Evolutionary conservation across 1,284 basidiomycete species (phyloP).

Genomic region (Ustilago loliicola): DNA sequence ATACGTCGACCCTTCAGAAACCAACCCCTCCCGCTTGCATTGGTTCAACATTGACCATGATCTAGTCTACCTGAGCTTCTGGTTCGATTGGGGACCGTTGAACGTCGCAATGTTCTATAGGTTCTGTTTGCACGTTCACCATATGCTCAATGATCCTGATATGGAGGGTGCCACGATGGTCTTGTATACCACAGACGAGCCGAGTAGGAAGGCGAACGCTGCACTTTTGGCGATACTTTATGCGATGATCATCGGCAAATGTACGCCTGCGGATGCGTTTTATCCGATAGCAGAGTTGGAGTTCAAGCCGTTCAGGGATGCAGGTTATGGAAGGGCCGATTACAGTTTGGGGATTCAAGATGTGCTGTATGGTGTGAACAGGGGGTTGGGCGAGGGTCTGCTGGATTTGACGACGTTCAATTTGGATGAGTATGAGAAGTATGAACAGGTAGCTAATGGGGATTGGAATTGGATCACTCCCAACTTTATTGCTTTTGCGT

Average conservation of each 20-base stretch:
- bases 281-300: slow-evolving; percentile 79
- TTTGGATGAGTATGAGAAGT: slow-evolving; percentile 87
- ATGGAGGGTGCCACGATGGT: slow-evolving; percentile 80
- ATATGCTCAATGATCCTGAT: slow-evolving; percentile 56
- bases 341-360: slow-evolving; percentile 89
- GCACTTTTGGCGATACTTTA: slow-evolving; percentile 92
- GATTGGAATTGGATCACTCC: slow-evolving; percentile 93
- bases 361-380: slow-evolving; percentile 94
- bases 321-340: slow-evolving; percentile 90
- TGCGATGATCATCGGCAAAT: slow-evolving; percentile 87
- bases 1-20: slow-evolving; percentile 32
- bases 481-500: slow-evolving; percentile 85
- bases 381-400: slow-evolving; percentile 88
- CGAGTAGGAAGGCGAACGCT: slow-evolving; percentile 90
- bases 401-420: slow-evolving; percentile 91
- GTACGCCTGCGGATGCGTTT: slow-evolving; percentile 94
- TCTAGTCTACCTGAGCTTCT: slow-evolving; percentile 90
- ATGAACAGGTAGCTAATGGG: slow-evolving; percentile 76
- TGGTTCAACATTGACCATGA: slow-evolving; percentile 82
- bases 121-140: slow-evolving; percentile 85
- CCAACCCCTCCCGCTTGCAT: slow-evolving; percentile 49
- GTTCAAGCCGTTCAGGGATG: slow-evolving; percentile 91
- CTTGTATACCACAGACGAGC: slow-evolving; percentile 87
- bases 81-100: slow-evolving; percentile 77
- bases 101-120: slow-evolving; percentile 73